Conservation (phyloP, 345 rosid genomes). For the Eucalyptus dawsonii region DNA sequence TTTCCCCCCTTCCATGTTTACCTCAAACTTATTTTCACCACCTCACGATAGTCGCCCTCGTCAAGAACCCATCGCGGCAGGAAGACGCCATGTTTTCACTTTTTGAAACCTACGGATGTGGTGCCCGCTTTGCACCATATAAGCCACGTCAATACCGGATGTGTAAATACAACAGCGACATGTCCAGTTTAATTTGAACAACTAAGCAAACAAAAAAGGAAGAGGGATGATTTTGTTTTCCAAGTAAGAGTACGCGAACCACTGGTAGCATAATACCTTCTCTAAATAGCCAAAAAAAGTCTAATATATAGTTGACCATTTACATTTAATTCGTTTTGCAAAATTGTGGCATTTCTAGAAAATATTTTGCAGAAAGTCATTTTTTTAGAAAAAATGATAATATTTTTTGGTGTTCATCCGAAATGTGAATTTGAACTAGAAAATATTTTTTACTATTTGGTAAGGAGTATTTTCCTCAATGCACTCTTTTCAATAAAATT, state of each 20-base stretch:
- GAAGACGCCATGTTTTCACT: not conserved
- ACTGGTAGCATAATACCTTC: not conserved
- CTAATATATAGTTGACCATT: not conserved
- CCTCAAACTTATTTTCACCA: not conserved
- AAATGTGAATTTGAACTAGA: too few species aligned
- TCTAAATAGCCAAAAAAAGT: not conserved
- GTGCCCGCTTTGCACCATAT: not conserved
- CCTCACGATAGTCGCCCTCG: not conserved
- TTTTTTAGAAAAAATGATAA: too few species aligned
- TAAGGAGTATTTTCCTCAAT: too few species aligned
- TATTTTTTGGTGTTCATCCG: accelerated
- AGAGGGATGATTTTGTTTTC: not conserved
- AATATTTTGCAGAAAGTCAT: too few species aligned
- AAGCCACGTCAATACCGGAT: not conserved
- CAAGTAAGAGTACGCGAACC: not conserved
- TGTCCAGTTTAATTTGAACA: not conserved
- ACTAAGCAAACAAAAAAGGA: not conserved
- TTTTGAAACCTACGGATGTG: not conserved
- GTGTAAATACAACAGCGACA: not conserved
- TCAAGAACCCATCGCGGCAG: too few species aligned
- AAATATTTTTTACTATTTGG: accelerated
- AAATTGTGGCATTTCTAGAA: accelerated
- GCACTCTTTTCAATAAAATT: too few species aligned
- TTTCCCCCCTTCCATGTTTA: not conserved
- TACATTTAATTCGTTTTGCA: accelerated